Conservation (phyloP, 495 filamentous ascomycete species). For the Annulohypoxylon moriforme region DNA sequence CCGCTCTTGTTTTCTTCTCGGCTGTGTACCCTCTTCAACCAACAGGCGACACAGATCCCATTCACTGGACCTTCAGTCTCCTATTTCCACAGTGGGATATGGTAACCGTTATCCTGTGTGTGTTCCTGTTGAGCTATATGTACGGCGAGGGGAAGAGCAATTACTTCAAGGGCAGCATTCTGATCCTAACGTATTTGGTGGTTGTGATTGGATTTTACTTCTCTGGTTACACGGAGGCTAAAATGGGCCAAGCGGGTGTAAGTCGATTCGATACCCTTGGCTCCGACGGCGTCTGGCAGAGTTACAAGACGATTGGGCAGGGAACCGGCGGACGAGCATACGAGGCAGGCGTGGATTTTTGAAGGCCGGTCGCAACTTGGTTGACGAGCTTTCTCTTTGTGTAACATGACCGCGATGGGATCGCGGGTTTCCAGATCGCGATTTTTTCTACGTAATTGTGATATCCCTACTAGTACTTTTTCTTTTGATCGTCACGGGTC, state of each 20-base stretch:
- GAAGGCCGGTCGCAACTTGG: not conserved
- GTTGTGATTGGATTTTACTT: slow-evolving; percentile 93
- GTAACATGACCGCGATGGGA: slow-evolving; percentile 6
- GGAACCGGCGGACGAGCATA: slow-evolving; percentile 45
- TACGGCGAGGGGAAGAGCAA: slow-evolving; percentile 98
- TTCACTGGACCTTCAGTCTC: slow-evolving; percentile 86
- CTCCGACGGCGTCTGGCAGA: slow-evolving; percentile 62
- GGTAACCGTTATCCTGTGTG: slow-evolving; percentile 96
- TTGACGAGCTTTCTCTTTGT: not conserved
- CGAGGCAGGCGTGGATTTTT: slow-evolving; percentile 43
- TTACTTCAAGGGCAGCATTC: slow-evolving; percentile 92
- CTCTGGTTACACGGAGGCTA: slow-evolving; percentile 72
- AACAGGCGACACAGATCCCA: slow-evolving; percentile 62
- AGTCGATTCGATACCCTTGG: slow-evolving; percentile 77
- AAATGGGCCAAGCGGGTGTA: slow-evolving; percentile 63
- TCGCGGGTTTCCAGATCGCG: not conserved
- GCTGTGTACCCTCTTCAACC: slow-evolving; percentile 62
- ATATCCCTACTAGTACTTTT: slow-evolving; percentile 35
- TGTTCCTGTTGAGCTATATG: slow-evolving; percentile 97
- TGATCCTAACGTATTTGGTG: slow-evolving; percentile 93
- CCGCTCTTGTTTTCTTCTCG: slow-evolving; percentile 90
- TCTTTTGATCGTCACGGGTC: not conserved
- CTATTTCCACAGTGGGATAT: slow-evolving; percentile 99
- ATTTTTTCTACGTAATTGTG: slow-evolving; percentile 25
- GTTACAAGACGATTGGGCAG: slow-evolving; percentile 65